Evolutionary conservation across 108 stramenopile genomes (phyloP).

Genomic region (Mediolabrus comicus): DNA sequence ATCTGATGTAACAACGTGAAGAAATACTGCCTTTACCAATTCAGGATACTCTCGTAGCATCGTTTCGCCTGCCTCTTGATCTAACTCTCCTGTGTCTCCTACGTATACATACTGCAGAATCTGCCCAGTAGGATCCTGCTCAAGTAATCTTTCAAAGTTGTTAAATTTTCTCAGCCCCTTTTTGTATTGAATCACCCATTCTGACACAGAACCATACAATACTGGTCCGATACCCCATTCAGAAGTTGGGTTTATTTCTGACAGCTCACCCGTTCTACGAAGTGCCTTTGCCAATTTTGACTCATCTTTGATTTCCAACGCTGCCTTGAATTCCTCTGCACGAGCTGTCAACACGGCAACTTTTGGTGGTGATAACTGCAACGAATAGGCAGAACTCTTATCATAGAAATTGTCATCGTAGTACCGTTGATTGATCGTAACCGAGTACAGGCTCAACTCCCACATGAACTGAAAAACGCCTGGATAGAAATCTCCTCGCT

Average conservation of each 20-base stretch:
- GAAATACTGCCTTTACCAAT: slow-evolving; percentile 88
- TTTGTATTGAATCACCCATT: slow-evolving; percentile 89
- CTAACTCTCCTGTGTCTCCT: slow-evolving; percentile 94
- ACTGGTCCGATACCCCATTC: slow-evolving; percentile 94
- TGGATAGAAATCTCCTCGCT: slow-evolving; percentile 91
- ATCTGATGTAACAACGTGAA: slow-evolving; percentile 79
- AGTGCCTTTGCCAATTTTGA: slow-evolving; percentile 79
- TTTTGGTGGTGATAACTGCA: slow-evolving; percentile 60
- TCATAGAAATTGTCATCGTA: slow-evolving; percentile 21
- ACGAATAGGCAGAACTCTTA: background rate
- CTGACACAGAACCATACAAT: slow-evolving; percentile 92
- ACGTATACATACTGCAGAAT: slow-evolving; percentile 90
- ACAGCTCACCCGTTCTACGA: slow-evolving; percentile 68
- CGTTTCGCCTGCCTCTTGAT: slow-evolving; percentile 89
- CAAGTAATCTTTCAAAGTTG: slow-evolving; percentile 85
- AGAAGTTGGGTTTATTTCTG: slow-evolving; percentile 49
- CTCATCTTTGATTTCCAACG: slow-evolving; percentile 84
- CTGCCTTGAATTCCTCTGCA: slow-evolving; percentile 94
- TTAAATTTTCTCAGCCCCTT: slow-evolving; percentile 89
- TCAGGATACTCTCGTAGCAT: slow-evolving; percentile 91
- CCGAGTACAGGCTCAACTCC: slow-evolving; percentile 69
- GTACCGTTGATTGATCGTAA: slow-evolving; percentile 35
- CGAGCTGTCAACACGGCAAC: slow-evolving; percentile 92
- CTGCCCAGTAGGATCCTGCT: slow-evolving; percentile 83
- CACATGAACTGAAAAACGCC: slow-evolving; percentile 93